Conservation (phyloP, 2,329 filamentous ascomycete species). For the Aspergillus proliferans region DNA sequence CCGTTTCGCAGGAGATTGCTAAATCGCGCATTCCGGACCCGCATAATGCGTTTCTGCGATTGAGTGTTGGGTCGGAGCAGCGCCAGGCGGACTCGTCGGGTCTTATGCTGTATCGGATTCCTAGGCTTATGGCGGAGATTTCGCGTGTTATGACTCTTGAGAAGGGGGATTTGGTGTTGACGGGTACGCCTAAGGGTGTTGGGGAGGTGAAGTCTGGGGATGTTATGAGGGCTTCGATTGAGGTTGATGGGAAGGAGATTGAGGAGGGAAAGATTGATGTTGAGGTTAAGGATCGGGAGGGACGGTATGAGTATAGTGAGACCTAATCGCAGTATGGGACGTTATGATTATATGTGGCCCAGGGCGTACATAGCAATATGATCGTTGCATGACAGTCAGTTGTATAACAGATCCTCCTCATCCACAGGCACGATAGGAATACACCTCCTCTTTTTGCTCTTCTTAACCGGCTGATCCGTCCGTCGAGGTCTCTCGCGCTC, state of each 20-base stretch:
- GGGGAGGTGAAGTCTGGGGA: constrained; percentile 80
- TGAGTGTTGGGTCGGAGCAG: constrained; percentile 72
- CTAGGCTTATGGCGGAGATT: constrained; percentile 81
- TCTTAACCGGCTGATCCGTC: background rate
- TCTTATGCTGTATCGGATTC: constrained; percentile 89
- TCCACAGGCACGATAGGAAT: constrained; percentile 26
- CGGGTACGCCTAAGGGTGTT: constrained; percentile 96
- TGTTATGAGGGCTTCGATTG: constrained; percentile 76
- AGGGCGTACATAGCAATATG: background rate
- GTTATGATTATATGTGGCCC: constrained; percentile 2
- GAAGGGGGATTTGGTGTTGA: constrained; percentile 85
- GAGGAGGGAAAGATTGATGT: constrained; percentile 82
- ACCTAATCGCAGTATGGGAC: constrained; percentile 42
- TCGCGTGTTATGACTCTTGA: constrained; percentile 91
- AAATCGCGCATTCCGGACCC: constrained; percentile 78
- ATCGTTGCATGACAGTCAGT: background rate
- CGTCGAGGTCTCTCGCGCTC: background rate
- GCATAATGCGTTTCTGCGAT: constrained; percentile 78
- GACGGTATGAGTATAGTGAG: constrained; percentile 70
- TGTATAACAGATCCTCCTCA: constrained; percentile 17
- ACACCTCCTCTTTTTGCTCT: constrained; percentile 16
- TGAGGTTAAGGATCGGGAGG: constrained; percentile 68
- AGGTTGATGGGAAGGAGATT: constrained; percentile 72
- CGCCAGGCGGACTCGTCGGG: constrained; percentile 84
- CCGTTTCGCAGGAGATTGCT: constrained; percentile 72